phyloP scores from a whole-genome alignment of 2,329 filamentous ascomycete genomes.

The Leptodontidium sp. region DNA sequence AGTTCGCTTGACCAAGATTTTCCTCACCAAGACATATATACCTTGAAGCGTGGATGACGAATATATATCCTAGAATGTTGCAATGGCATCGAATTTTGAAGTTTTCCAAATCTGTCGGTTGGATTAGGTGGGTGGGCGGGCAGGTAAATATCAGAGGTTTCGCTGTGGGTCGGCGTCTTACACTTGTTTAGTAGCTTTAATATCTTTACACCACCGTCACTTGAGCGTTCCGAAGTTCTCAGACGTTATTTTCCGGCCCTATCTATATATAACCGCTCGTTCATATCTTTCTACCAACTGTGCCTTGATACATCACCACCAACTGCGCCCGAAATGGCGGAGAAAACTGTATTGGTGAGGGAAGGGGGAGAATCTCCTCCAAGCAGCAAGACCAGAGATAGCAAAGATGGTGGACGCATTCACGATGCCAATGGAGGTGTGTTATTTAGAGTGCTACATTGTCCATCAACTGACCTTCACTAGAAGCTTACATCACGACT shows the following conservation, averaged over 20 bases:
- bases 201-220: background rate
- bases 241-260: background rate
- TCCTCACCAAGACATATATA: background rate
- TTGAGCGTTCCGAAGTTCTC: background rate
- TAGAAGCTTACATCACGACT: constrained; percentile 28
- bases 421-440: background rate
- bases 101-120: background rate
- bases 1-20: background rate
- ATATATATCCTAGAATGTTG: background rate
- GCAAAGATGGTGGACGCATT: background rate
- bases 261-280: too few species aligned
- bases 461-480: background rate
- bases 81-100: background rate
- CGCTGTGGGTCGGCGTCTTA: constrained; percentile 10
- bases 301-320: background rate
- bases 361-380: background rate
- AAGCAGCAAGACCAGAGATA: background rate
- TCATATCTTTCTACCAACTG: background rate
- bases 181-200: background rate
- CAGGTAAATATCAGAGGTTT: background rate
- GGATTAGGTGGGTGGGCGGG: background rate
- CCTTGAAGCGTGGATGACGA: constrained; percentile 9
- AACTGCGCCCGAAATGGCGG: background rate
- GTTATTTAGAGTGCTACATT: background rate
- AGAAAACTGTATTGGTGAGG: background rate